These are phyloP conservation scores for Aspergillus panamensis DNA, from an alignment of 495 filamentous ascomycete genomes.

Conservation along the genomic window DNA sequence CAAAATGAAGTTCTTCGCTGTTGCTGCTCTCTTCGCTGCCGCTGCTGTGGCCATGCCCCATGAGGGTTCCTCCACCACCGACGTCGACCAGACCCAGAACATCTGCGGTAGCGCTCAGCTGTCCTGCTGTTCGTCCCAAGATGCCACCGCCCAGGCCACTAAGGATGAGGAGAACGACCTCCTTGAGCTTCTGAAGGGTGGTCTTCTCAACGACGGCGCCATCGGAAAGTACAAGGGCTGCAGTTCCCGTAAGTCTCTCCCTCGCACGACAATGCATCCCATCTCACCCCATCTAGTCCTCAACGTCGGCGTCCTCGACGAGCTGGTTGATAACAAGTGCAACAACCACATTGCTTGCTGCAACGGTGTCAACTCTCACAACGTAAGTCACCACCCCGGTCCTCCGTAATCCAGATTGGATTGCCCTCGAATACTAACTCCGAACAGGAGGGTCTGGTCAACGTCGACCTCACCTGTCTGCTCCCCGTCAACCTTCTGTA, in stretches of 20 bases:
- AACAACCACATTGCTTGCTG: constrained; percentile 50
- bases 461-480: constrained; percentile 44
- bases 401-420: neutral
- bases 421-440: neutral
- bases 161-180: constrained; percentile 18
- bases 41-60: constrained; percentile 27
- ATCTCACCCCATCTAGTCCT: constrained; percentile 20
- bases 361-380: constrained; percentile 33
- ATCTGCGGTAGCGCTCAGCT: constrained; percentile 43
- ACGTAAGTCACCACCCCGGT: constrained; percentile 24
- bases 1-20: constrained; percentile 39
- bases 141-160: constrained; percentile 20
- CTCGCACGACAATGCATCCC: neutral
- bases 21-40: constrained; percentile 31
- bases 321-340: constrained; percentile 43
- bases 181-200: constrained; percentile 16
- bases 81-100: constrained; percentile 38
- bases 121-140: constrained; percentile 38
- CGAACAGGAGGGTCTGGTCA: constrained; percentile 37
- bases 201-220: neutral
- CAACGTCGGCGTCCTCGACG: constrained; percentile 31
- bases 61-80: constrained; percentile 11
- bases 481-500: constrained; percentile 42
- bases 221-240: constrained; percentile 3
- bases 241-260: neutral